Base-by-base conservation (phyloP, 306 rosid species). In the Cucurbita moschata region DNA sequence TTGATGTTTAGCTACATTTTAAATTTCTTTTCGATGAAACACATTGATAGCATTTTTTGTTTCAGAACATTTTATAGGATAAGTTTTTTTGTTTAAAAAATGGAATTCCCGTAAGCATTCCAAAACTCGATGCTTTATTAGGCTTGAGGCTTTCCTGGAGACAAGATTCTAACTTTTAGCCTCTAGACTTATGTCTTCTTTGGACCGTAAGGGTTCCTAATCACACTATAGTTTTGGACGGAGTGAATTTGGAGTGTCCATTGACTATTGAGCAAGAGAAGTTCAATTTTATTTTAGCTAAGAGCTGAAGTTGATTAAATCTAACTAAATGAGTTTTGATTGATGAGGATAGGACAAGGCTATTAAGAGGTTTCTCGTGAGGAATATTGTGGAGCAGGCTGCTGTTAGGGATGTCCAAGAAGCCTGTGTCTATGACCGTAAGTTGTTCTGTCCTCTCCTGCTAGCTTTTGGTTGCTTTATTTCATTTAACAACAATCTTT, bases 331-430 rank as follows among this genome's bases (percentile, higher is more conserved):
- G 14, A 49, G 4, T 69, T 69, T 69, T 69, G 73, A 14, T 44
- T 46, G 80, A 62, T 23, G 16, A 4, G 42, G 75, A 13, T n/a
- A 93, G 97, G 98, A 93, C 76, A 93, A 93, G 83, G 83, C 97
- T 0, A 83, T 87, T 75, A 87, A 87, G 88, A 79, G 99, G 53
- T 87, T 94, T 67, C 80, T 91, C 0, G 97, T 89, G 79, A 89
- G 99, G 91, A 94, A 94, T 90, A 94, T 94, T 71, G 99, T 94
- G 9, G 99, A 91, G 78, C 99, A 94, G 51, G 99, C 98, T 62
- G 98, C 97, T 1, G 98, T 94, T 2, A 85, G 97, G 76, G 97
- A 94, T 86, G 97, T 94, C 39, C 97, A 94, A 82, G 99, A 94
- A 77, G 99, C 97, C 5, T 94, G 97, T 67, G 89, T 91, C 77